Evolutionary conservation across 2,329 filamentous ascomycete species (phyloP), one percentile per base, ranked within the genome.

Genomic region (Zasmidium angulare): DNA sequence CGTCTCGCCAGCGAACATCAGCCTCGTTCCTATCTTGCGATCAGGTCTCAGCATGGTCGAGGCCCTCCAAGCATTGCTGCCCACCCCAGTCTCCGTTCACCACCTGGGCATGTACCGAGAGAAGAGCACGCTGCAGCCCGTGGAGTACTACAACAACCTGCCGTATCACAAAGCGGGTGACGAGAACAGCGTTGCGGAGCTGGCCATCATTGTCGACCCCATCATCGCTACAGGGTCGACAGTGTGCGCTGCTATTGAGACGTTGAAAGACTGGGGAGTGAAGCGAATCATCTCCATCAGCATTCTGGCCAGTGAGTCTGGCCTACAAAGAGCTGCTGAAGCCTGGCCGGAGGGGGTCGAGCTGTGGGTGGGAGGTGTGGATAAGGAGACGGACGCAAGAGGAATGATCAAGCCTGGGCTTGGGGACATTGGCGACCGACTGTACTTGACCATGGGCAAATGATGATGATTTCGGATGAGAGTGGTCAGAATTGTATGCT

Each of bases 131-230:
- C 87, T 97, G 58, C 86, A 91, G 70, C 91, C 93, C 2, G 93
- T 97, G 59, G 93, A 96, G 78, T 96, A 97, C 84, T 97, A 97
- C 84, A 97, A 97, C 82, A 96, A 96, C 77, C 87, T 97, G 20
- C 92, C 92, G 36, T 88, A 90, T 77, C 89, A 91, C 77, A 70
- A 68, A 43, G 58, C 64, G 2, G 73, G 81, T 43, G 80, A 76
- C 31, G 72, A 77, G 79, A 1, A 74, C 53, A 58, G 59, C 52
- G 80, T 77, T 50, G 76, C 84, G 1, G 81, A 84, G 21, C 81
- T 96, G 12, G 92, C 92, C 60, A 89, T 97, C 71, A 80, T 97
- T 56, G 84, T 96, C 50, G 93, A 98, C 72, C 95, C 93, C 2
- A 86, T 98, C 67, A 96, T 98, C 71, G 95, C 93, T 1, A 98